phyloP scores from a whole-genome alignment of 495 filamentous ascomycete genomes.

The Physcia stellaris region DNA sequence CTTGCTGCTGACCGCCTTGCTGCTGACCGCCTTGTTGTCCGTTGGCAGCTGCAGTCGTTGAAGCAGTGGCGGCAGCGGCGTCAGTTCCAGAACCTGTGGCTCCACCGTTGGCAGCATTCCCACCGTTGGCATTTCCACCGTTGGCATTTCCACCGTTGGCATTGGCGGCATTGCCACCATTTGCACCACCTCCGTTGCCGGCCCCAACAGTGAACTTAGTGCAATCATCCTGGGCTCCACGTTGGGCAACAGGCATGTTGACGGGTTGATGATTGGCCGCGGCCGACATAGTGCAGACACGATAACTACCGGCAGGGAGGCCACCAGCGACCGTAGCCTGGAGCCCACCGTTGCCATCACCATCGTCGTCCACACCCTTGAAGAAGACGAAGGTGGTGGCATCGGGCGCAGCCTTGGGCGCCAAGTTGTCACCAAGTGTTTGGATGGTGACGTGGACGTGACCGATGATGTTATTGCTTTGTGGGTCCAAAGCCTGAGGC shows the following conservation, averaged over 20 bases:
- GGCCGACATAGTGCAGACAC: conserved; percentile 56
- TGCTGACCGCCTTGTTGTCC: neutral
- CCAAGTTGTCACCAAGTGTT: conserved; percentile 36
- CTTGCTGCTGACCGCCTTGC: no score
- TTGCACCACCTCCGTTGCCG: conserved; percentile 17
- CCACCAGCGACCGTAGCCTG: conserved; percentile 43
- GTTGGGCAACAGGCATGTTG: conserved; percentile 62
- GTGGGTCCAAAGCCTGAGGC: conserved; percentile 44
- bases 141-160: conserved; percentile 5
- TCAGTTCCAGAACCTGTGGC: neutral
- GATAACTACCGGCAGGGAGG: conserved; percentile 49
- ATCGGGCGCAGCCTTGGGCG: conserved; percentile 38
- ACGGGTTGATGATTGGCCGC: conserved; percentile 67
- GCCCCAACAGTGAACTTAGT: conserved; percentile 40
- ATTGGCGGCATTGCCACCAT: conserved; percentile 14
- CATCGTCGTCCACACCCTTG: conserved; percentile 64
- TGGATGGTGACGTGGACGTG: conserved; percentile 65
- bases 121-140: conserved; percentile 3
- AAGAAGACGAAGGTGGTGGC: conserved; percentile 54
- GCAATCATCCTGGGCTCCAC: conserved; percentile 63
- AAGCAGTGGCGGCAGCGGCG: neutral
- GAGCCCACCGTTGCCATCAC: conserved; percentile 48
- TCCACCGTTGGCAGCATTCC: conserved; percentile 3
- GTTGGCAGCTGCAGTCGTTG: neutral
- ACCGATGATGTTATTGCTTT: conserved; percentile 42